Conservation (phyloP, 2,329 filamentous ascomycete genomes). For the Paecilomyces sp. region DNA sequence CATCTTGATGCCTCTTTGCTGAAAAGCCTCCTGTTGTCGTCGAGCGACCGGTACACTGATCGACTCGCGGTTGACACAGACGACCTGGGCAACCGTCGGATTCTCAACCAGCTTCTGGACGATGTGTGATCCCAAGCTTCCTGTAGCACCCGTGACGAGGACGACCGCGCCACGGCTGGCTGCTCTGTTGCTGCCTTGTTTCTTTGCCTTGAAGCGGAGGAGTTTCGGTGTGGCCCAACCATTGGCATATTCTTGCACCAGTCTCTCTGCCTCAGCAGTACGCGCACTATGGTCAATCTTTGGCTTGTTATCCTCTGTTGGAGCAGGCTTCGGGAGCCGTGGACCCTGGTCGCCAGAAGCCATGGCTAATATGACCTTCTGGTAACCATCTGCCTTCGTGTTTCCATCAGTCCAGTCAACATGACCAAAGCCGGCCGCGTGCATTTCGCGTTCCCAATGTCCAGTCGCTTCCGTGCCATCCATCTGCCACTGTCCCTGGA, state of each 20-base stretch:
- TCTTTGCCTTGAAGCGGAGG: neutral
- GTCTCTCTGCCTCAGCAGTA: neutral
- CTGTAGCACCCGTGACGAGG: neutral
- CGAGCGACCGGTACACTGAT: neutral
- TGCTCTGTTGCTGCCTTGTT: neutral
- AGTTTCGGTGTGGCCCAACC: neutral
- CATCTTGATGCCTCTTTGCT: neutral
- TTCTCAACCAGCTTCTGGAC: neutral
- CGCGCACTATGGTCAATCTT: neutral
- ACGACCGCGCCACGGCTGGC: neutral
- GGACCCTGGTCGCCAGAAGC: neutral
- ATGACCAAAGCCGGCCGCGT: constrained; percentile 21
- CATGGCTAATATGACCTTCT: neutral
- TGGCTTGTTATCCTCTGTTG: neutral
- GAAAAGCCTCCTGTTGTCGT: neutral
- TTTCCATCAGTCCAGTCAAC: constrained; percentile 28
- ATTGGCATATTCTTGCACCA: neutral
- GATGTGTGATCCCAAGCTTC: neutral
- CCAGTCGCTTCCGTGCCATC: too few species aligned
- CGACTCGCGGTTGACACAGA: neutral
- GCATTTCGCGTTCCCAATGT: constrained; percentile 18
- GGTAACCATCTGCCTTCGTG: neutral
- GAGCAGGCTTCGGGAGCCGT: neutral
- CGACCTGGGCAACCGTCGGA: neutral
- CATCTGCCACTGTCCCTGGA: too few species aligned